Percentiles rank a stretch among this genome's conserved stretches.
Conservation (phyloP, 208 protist genomes). For the Histomonas meleagridis region DNA sequence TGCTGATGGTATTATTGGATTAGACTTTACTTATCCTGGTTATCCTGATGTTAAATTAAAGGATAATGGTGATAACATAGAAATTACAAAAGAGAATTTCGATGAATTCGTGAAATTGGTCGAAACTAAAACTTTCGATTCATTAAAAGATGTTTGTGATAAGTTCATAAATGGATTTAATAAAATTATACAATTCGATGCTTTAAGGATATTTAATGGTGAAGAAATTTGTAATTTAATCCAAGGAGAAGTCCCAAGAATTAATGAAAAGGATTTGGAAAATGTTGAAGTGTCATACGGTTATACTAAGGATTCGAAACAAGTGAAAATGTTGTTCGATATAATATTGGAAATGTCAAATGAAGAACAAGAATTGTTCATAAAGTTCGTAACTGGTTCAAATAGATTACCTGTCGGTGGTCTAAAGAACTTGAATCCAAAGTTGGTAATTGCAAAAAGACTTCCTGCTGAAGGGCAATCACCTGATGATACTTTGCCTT, state of each 20-base stretch:
- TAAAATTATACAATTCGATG: background rate
- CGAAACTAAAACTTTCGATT: background rate
- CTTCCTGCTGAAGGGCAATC: background rate
- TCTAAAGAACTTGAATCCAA: background rate
- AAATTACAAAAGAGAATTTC: background rate
- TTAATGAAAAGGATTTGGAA: background rate
- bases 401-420: background rate
- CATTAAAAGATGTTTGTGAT: background rate
- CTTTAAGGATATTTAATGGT: background rate
- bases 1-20: background rate
- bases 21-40: background rate
- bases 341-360: background rate
- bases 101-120: background rate
- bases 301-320: background rate
- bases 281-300: background rate
- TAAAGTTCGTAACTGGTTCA: background rate
- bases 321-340: background rate
- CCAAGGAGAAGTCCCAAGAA: background rate
- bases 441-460: background rate
- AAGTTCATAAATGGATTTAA: background rate
- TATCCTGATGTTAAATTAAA: background rate
- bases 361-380: background rate
- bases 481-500: background rate
- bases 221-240: background rate
- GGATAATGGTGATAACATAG: background rate